Conservation (phyloP, 169 alveolate genomes). For the Plasmodium gonderi region DNA sequence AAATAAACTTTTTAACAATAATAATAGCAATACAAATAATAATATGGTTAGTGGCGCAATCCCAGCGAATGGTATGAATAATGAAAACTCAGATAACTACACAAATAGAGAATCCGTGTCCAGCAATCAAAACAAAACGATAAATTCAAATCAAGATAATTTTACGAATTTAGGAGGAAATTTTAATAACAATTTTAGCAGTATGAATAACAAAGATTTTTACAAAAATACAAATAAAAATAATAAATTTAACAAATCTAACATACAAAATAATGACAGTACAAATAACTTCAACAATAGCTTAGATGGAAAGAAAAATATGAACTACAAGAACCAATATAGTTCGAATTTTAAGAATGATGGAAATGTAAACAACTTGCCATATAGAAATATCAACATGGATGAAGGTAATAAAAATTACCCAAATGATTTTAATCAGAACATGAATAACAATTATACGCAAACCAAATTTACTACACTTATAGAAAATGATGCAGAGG, state of each 20-base stretch:
- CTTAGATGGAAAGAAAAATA: slow-evolving; percentile 11
- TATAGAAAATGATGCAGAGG: slow-evolving; percentile 11
- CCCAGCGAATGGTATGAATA: slow-evolving; percentile 3
- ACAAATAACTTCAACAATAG: slow-evolving; percentile 1
- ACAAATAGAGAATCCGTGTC: not conserved
- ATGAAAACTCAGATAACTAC: not conserved
- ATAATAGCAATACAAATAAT: not conserved
- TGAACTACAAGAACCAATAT: slow-evolving; percentile 28
- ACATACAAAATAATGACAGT: not conserved
- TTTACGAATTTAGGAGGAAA: slow-evolving; percentile 2
- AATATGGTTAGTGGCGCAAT: not conserved
- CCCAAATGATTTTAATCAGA: slow-evolving; percentile 3
- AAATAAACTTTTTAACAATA: not conserved
- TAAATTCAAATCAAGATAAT: not conserved
- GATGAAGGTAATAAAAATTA: slow-evolving; percentile 17
- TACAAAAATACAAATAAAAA: slow-evolving; percentile 13
- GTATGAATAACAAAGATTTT: slow-evolving; percentile 36
- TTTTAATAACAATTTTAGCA: slow-evolving; percentile 9
- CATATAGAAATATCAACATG: slow-evolving; percentile 4
- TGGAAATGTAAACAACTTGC: not conserved
- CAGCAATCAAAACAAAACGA: not conserved
- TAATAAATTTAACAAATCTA: slow-evolving; percentile 19
- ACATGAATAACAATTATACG: slow-evolving; percentile 7
- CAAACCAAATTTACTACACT: slow-evolving; percentile 11
- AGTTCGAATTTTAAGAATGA: slow-evolving; percentile 37